These are phyloP conservation scores for Lecanicillium sp. DNA, from an alignment of 2,329 filamentous ascomycete genomes.

Conservation along the genomic window DNA sequence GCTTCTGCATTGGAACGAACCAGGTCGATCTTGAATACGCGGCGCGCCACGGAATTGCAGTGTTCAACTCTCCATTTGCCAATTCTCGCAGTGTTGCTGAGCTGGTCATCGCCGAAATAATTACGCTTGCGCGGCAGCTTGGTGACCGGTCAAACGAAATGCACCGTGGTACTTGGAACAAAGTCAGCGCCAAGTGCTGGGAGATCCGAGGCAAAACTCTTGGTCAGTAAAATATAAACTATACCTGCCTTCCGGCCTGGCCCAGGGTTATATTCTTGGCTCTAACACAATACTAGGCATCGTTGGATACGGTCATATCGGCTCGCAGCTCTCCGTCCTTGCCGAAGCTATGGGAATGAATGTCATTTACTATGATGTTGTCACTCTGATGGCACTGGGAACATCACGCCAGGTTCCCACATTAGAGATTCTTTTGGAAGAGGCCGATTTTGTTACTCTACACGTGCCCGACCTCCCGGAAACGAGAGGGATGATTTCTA, in stretches of 20 bases:
- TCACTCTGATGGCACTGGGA: conserved; percentile 91
- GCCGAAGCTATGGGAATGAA: conserved; percentile 97
- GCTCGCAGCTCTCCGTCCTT: conserved; percentile 88
- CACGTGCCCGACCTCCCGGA: conserved; percentile 92
- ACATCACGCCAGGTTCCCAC: conserved; percentile 76
- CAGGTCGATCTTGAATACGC: conserved; percentile 84
- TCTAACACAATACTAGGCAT: conserved; percentile 51
- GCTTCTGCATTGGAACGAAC: conserved; percentile 98
- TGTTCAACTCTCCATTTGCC: conserved; percentile 98
- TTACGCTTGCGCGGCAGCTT: conserved; percentile 82
- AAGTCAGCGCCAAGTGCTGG: conserved; percentile 95
- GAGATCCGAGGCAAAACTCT: conserved; percentile 96
- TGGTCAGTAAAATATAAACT: conserved; percentile 40
- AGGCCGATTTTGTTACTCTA: conserved; percentile 86
- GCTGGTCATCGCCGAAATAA: conserved; percentile 90
- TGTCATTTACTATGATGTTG: conserved; percentile 93
- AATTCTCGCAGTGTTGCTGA: conserved; percentile 97
- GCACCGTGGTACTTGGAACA: conserved; percentile 95
- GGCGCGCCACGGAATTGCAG: conserved; percentile 78
- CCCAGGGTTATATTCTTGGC: no score
- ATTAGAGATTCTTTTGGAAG: conserved; percentile 65
- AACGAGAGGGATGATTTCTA: conserved; percentile 88
- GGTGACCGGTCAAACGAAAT: conserved; percentile 90
- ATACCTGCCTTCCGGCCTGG: no score
- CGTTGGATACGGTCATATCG: conserved; percentile 95